Conservation (phyloP, 768 basidiomycete genomes). For the Serendipita vermifera region DNA sequence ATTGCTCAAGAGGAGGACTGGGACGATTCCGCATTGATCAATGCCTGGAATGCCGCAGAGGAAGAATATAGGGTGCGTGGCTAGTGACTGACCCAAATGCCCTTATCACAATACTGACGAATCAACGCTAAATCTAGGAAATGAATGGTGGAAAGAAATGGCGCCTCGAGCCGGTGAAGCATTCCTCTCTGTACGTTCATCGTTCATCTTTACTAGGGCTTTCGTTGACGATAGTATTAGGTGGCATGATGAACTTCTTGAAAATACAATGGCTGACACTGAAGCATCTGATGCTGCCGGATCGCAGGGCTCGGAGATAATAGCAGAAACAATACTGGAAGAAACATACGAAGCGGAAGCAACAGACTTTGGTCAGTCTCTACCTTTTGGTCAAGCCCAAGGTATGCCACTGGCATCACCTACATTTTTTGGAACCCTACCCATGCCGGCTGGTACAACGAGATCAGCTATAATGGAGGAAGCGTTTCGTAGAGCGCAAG, state of each 20-base stretch:
- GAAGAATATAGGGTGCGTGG: conserved; percentile 56
- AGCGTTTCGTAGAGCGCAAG: conserved; percentile 59
- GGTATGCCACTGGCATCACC: conserved; percentile 18
- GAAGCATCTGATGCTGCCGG: conserved; percentile 13
- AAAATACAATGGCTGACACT: conserved; percentile 11
- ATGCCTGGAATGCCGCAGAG: conserved; percentile 74
- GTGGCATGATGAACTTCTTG: conserved; percentile 61
- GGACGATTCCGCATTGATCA: conserved; percentile 73
- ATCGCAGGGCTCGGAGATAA: conserved; percentile 50
- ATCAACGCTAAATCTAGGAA: conserved; percentile 26
- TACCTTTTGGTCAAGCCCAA: conserved; percentile 16
- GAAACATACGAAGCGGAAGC: neutral
- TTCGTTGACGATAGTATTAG: conserved; percentile 25
- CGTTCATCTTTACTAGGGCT: neutral
- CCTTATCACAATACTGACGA: neutral
- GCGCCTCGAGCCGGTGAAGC: conserved; percentile 57
- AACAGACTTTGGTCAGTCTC: conserved; percentile 5
- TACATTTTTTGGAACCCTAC: neutral
- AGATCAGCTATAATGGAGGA: conserved; percentile 50
- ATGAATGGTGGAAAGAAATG: conserved; percentile 61
- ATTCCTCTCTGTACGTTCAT: conserved; percentile 52
- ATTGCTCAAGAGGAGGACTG: conserved; percentile 53
- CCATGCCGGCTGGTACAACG: conserved; percentile 23
- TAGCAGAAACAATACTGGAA: conserved; percentile 17
- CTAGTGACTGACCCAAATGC: conserved; percentile 9